A percentile compares a stretch with the other conserved stretches of the same genome.
Conservation (phyloP, 1,139 yeast species). For the Candida sp. region DNA sequence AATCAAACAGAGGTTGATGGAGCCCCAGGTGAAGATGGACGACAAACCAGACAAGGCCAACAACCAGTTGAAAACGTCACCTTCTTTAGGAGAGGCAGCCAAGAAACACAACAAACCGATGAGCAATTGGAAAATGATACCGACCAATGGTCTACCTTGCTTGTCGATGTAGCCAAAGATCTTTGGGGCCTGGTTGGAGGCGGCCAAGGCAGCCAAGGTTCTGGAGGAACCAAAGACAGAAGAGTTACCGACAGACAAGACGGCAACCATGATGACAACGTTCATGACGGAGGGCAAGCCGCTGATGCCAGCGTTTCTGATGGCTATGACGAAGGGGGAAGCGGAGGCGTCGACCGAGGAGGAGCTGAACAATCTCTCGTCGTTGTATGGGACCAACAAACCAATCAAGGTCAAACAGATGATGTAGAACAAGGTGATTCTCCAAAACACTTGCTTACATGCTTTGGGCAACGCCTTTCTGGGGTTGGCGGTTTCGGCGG, state of each 20-base stretch:
- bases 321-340: slow-evolving; percentile 53
- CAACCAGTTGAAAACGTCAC: slow-evolving; percentile 78
- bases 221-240: slow-evolving; percentile 80
- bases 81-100: slow-evolving; percentile 69
- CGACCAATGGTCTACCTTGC: slow-evolving; percentile 74
- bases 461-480: slow-evolving; percentile 47
- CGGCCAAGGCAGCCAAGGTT: slow-evolving; percentile 81
- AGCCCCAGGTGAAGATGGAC: slow-evolving; percentile 84
- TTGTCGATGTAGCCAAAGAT: slow-evolving; percentile 76
- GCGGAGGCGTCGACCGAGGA: slow-evolving; percentile 47
- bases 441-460: slow-evolving; percentile 52
- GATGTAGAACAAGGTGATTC: slow-evolving; percentile 48
- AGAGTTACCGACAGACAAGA: slow-evolving; percentile 53
- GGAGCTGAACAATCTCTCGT: slow-evolving; percentile 32
- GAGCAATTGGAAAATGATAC: slow-evolving; percentile 57
- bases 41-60: slow-evolving; percentile 85
- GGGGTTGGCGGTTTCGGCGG: slow-evolving; percentile 47
- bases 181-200: slow-evolving; percentile 81
- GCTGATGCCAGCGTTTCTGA: slow-evolving; percentile 42
- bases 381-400: slow-evolving; percentile 45
- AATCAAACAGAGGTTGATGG: slow-evolving; percentile 76
- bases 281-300: slow-evolving; percentile 54
- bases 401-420: slow-evolving; percentile 47
- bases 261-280: slow-evolving; percentile 50
- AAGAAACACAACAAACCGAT: slow-evolving; percentile 75